Conservation (phyloP, 2,329 filamentous ascomycete species). For the Rosellinia necatrix region DNA sequence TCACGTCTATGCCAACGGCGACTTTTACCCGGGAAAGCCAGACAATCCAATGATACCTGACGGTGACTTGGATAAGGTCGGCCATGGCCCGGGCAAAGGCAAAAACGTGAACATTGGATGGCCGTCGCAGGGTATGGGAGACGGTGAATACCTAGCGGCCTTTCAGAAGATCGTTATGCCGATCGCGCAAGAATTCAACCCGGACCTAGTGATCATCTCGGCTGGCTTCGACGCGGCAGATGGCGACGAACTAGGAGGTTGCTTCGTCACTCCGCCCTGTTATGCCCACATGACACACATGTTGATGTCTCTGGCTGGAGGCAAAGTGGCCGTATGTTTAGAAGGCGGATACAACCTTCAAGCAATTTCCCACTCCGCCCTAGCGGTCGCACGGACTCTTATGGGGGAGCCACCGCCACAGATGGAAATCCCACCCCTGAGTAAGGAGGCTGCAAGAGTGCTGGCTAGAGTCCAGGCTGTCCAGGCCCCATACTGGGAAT, state of each 20-base stretch:
- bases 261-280: constrained; percentile 86
- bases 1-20: constrained; percentile 83
- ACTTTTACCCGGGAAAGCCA: constrained; percentile 79
- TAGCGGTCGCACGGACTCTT: constrained; percentile 87
- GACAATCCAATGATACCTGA: constrained; percentile 62
- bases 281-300: constrained; percentile 99
- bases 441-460: constrained; percentile 60
- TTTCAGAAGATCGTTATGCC: constrained; percentile 98
- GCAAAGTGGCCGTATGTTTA: constrained; percentile 88
- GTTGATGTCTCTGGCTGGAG: constrained; percentile 91
- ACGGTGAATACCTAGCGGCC: constrained; percentile 94
- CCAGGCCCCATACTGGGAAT: constrained; percentile 81
- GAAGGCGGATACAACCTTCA: constrained; percentile 95
- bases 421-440: constrained; percentile 61
- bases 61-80: constrained; percentile 64
- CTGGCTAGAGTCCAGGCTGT: constrained; percentile 63
- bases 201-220: constrained; percentile 92
- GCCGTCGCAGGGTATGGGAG: constrained; percentile 81
- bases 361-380: constrained; percentile 89
- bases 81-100: constrained; percentile 58
- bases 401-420: constrained; percentile 89
- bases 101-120: constrained; percentile 71
- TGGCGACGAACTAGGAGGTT: constrained; percentile 90
- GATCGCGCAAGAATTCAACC: constrained; percentile 89
- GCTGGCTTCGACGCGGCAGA: constrained; percentile 95